Conservation (phyloP, 2,329 filamentous ascomycete species). For the Sporothrix inflata region DNA sequence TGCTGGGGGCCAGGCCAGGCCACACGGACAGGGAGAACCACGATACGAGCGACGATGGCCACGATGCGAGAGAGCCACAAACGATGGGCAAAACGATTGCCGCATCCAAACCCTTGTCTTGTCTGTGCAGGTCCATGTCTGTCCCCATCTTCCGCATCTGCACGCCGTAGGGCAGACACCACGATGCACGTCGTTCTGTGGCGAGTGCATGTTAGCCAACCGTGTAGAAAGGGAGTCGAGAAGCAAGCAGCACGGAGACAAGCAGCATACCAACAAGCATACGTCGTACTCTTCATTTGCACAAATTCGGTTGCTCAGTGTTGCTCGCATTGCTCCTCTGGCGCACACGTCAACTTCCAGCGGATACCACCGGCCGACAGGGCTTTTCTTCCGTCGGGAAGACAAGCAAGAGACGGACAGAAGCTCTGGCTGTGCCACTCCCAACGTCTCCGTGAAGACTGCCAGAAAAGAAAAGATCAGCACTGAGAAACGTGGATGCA, state of each 20-base stretch:
- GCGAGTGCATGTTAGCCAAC: not conserved
- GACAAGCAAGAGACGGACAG: not conserved
- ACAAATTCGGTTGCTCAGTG: not conserved
- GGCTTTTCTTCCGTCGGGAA: not conserved
- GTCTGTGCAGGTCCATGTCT: not conserved
- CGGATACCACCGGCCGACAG: not conserved
- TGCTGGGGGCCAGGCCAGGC: not conserved
- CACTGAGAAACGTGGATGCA: constrained; percentile 1
- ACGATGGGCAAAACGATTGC: constrained; percentile 1
- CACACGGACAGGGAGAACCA: constrained; percentile 14
- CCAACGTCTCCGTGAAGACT: not conserved
- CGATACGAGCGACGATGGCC: constrained; percentile 1
- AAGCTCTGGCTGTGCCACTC: not conserved
- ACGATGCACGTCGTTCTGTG: constrained; percentile 6
- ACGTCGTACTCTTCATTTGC: not conserved
- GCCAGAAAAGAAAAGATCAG: not conserved
- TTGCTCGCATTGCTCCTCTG: not conserved
- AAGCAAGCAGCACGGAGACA: not conserved
- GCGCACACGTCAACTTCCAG: not conserved
- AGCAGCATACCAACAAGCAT: not conserved
- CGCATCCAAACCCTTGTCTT: not conserved
- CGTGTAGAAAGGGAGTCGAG: not conserved
- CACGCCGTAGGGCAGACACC: constrained; percentile 6
- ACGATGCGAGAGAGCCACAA: not conserved
- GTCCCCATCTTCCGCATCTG: not conserved